Evolutionary conservation across 2,329 filamentous ascomycete genomes (phyloP), one percentile per base, ranked within the genome.

Genomic region (Tolypocladium endophyticum): DNA sequence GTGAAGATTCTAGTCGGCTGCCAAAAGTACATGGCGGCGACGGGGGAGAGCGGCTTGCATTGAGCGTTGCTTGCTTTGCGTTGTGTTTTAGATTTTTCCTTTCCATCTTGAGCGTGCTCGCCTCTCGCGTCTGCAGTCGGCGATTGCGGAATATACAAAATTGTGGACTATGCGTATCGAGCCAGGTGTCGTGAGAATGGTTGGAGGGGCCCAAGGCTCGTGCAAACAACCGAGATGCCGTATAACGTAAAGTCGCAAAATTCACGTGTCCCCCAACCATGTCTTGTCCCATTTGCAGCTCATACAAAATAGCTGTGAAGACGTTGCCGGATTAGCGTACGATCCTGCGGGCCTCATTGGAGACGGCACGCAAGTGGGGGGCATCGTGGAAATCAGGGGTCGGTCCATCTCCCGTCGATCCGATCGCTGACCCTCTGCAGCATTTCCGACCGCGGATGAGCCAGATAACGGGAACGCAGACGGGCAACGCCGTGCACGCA

Each of bases 1-100:
- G 88, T 90, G 12, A 83, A 84, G 58, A 89, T 93, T 60, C 76
- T 92, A 64, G 82, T 86, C 52, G 89, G 91, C 72, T 93, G 90
- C 68, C 87, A 89, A 4, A 59, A 54, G 52, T 59, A 53, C 33
- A 57, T 65, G 35, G 62, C 60, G 4, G 47, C 16, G 52, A 39
- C 50, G 9, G 56, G 59, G 4, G 56, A 58, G 50, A 54, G 50
- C 30, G 50, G 50, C 20, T 36, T 54, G 50, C 30, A 54, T 23
- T 54, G 50, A 54, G 50, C 30, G 30, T 54, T 54, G 20, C n/a
- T 23, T 36, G 9, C 11, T 36, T 35, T n/a, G 20, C 11, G 7
- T 23, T 12, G 20, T 11, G 6, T 33, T 36, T n/a, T 33, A 52
- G 16, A 52, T 20, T 52, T 33, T 18, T 8, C 14, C 7, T 52